Conservation (phyloP, 2,329 filamentous ascomycete genomes). For the Hirsutella rhossiliensis region DNA sequence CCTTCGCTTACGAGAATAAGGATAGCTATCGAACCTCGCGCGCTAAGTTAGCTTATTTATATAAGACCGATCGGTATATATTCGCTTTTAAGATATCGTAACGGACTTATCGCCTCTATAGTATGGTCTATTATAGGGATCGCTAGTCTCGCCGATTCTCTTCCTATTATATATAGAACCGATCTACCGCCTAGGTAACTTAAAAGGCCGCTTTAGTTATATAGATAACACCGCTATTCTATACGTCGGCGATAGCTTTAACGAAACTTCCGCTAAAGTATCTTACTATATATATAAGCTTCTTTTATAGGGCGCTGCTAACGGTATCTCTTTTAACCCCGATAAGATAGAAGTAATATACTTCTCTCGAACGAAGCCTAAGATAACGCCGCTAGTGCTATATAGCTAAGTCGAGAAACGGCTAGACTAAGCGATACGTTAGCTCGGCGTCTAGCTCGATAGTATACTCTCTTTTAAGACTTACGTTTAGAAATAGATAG, state of each 20-base stretch:
- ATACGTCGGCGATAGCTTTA: not conserved
- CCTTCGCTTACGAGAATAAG: too few relatives aligned
- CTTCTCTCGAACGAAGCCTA: too few relatives aligned
- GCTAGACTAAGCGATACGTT: not conserved
- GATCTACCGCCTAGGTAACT: conserved; percentile 4
- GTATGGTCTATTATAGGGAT: conserved; percentile 7
- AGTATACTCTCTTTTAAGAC: not conserved
- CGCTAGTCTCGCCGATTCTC: conserved; percentile 7
- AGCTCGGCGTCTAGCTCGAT: not conserved
- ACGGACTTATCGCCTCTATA: conserved; percentile 1
- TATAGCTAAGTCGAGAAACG: not conserved
- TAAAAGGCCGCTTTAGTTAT: not conserved
- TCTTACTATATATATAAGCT: too few relatives aligned
- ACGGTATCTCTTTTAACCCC: too few relatives aligned
- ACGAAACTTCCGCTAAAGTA: not conserved
- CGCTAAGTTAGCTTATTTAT: conserved; percentile 8
- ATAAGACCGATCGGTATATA: not conserved
- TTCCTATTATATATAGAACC: conserved; percentile 8
- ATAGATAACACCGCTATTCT: not conserved
- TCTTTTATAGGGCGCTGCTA: too few relatives aligned
- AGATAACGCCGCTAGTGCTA: too few relatives aligned
- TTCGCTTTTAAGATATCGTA: conserved; percentile 4
- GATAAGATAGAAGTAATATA: too few relatives aligned
- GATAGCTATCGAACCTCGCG: too few relatives aligned
- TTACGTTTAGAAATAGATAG: not conserved